These are phyloP conservation scores for Chlamydomonas schloesseri DNA, from an alignment of 139 green algal species.

Conservation along the genomic window DNA sequence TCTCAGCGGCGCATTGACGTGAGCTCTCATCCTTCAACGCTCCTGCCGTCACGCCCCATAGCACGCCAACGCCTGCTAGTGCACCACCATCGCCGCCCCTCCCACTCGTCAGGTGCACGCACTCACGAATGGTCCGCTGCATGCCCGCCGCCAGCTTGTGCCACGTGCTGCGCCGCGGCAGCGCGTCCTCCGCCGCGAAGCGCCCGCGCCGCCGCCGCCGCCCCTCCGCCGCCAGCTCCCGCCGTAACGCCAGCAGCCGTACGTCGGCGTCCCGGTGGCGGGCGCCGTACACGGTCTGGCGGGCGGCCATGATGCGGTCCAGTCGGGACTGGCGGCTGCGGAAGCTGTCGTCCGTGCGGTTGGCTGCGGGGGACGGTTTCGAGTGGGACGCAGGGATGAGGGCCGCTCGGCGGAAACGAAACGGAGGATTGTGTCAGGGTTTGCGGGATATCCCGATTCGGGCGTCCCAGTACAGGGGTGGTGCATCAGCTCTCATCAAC, in stretches of 20 bases:
- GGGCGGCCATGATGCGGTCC: neutral
- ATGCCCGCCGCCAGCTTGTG: neutral
- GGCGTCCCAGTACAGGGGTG: neutral
- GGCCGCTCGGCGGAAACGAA: too few relatives aligned
- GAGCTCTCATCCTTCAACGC: too few relatives aligned
- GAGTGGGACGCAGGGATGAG: too few relatives aligned
- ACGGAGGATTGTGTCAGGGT: neutral
- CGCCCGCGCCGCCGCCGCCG: slow-evolving; percentile 18
- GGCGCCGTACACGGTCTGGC: neutral
- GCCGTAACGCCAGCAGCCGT: slow-evolving; percentile 28
- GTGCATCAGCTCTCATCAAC: too few relatives aligned
- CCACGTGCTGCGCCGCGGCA: slow-evolving; percentile 24
- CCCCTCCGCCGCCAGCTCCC: slow-evolving; percentile 21
- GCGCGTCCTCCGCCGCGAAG: slow-evolving; percentile 16
- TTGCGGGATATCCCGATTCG: neutral
- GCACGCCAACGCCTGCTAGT: neutral
- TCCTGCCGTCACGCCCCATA: too few relatives aligned
- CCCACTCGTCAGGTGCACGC: neutral
- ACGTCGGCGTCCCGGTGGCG: slow-evolving; percentile 28
- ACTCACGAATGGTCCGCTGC: slow-evolving; percentile 15
- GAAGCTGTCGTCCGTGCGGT: slow-evolving; percentile 3
- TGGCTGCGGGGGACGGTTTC: neutral
- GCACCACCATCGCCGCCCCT: neutral
- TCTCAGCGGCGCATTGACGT: too few relatives aligned
- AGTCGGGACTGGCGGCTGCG: slow-evolving; percentile 10